Percentiles rank a stretch among this genome's conserved stretches.
phyloP scores from a whole-genome alignment of 2,329 filamentous ascomycete genomes.

The Diplodia sapinea region DNA sequence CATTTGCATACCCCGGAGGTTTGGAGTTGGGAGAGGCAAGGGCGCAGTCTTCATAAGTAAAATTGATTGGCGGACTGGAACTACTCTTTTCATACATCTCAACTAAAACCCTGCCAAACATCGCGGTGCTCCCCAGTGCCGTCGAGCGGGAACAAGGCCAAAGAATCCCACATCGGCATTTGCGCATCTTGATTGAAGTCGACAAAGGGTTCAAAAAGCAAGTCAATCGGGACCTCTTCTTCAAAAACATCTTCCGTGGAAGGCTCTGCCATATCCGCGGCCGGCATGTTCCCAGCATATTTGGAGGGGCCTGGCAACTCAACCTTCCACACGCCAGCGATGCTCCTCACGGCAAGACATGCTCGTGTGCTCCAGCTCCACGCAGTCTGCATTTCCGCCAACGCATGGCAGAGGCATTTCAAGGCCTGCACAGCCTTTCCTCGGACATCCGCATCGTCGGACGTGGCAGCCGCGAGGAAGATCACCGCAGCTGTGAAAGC shows the following conservation, averaged over 20 bases:
- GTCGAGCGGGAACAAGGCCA: neutral
- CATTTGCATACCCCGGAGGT: too few relatives aligned
- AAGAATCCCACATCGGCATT: neutral
- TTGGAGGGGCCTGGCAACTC: neutral
- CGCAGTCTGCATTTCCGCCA: neutral
- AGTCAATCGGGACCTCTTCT: neutral
- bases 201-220: neutral
- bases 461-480: neutral
- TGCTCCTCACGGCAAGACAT: neutral
- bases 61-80: too few relatives aligned
- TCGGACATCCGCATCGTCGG: neutral
- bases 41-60: too few relatives aligned
- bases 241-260: neutral
- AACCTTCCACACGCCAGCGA: slow-evolving; percentile 5
- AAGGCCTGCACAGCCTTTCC: neutral
- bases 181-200: neutral
- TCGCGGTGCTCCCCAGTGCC: neutral
- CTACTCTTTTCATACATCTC: neutral
- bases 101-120: neutral
- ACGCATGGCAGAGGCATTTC: neutral
- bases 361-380: slow-evolving; percentile 11
- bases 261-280: too few relatives aligned
- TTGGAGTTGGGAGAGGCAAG: too few relatives aligned
- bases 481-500: slow-evolving; percentile 15
- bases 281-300: too few relatives aligned